Evolutionary conservation across 352 stramenopile genomes (phyloP), one percentile per base, ranked within the genome.

Genomic region (Phytopythium sindhum): DNA sequence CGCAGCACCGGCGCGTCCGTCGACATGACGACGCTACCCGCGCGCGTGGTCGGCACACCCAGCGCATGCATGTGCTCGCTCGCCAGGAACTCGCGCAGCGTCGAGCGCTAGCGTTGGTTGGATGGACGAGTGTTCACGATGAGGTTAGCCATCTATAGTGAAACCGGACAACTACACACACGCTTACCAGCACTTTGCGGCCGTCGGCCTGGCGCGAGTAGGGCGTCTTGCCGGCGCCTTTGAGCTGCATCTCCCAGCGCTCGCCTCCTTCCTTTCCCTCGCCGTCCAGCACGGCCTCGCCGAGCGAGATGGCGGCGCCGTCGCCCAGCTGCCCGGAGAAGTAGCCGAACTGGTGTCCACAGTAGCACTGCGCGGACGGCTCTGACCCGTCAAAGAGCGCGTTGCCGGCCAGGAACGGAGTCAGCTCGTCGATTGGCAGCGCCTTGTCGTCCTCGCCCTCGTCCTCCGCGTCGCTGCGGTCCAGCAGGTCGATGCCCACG

Each of bases 81-180:
- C 12, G 91, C 96, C 5, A 99, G 73, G 67, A 99, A 99, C 84
- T 99, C 97, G 50, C 97, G 84, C 63, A 99, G 86, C 33, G 91
- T 98, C 3, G 93, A 98, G 47, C 97, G 78, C 39, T 98, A 69
- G 19, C 60, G 9, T 53, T 2, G 42, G 31, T 37, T 37, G 31
- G 31, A 37, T 37, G 31, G 4, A 37, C 9, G 29, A 51, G 2
- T n/a, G n/a, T n/a, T n/a, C 31, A 35, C 31, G 8, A 35, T 35
- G 31, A 35, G 31, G 31, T 35, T n/a, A n/a, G n/a, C n/a, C n/a
- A n/a, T n/a, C n/a, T n/a, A n/a, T n/a, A n/a, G n/a, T n/a, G n/a
- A n/a, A n/a, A n/a, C 33, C 56, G 23, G 11, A 23, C 51, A 24
- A 61, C 29, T 64, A 44, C 33, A 67, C 44, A 9, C 8, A 45